phyloP scores from a whole-genome alignment of 177 flowering plant genomes.

The Vitis hybrid region DNA sequence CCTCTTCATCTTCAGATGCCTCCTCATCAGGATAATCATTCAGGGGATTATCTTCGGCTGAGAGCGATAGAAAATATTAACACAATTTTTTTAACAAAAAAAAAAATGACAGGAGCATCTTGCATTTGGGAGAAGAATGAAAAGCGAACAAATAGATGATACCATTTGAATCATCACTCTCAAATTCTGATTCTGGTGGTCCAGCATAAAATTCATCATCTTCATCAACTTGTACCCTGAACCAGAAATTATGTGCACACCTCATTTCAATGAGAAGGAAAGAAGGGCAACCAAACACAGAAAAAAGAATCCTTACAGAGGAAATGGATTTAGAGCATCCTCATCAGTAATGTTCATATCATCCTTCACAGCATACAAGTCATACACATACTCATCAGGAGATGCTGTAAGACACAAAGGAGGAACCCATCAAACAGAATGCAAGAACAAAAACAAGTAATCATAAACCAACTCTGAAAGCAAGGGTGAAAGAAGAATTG shows the following conservation, averaged over 20 bases:
- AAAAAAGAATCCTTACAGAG: conserved; percentile 46
- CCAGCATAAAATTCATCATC: conserved; percentile 69
- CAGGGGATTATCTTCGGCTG: conserved; percentile 69
- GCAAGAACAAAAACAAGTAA: no score
- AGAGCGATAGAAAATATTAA: neutral
- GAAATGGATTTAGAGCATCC: conserved; percentile 37
- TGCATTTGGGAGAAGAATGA: neutral
- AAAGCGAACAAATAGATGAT: conserved; percentile 7
- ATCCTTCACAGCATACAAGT: conserved; percentile 61
- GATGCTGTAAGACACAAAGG: conserved; percentile 17
- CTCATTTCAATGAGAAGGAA: neutral
- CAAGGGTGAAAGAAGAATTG: neutral
- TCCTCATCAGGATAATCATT: conserved; percentile 79
- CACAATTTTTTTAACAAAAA: neutral
- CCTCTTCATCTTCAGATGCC: conserved; percentile 26
- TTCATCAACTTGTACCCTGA: conserved; percentile 76
- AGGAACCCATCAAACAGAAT: neutral
- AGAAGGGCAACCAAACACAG: neutral
- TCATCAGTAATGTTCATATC: conserved; percentile 31
- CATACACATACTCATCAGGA: conserved; percentile 67
- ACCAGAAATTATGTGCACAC: neutral
- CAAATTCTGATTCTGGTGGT: conserved; percentile 62
- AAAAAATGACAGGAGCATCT: neutral
- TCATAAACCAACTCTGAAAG: neutral
- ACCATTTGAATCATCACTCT: conserved; percentile 87